These are phyloP conservation scores for Ophiostoma sp. DNA, from an alignment of 2,329 filamentous ascomycete genomes.

Conservation along the genomic window DNA sequence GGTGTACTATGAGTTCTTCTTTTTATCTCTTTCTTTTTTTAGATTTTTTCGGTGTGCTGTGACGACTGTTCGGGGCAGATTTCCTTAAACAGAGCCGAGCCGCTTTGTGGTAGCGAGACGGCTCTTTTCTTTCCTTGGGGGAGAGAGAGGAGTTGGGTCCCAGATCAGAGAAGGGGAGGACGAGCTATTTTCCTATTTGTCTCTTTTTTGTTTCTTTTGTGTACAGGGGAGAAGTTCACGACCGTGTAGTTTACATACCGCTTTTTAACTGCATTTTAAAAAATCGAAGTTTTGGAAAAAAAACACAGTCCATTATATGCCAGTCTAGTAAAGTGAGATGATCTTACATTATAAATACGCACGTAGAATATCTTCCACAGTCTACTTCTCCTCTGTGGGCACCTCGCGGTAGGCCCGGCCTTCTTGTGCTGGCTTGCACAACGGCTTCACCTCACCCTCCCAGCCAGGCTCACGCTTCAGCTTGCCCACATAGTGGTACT, in stretches of 20 bases:
- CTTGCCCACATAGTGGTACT: slow-evolving; percentile 78
- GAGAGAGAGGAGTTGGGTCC: background rate
- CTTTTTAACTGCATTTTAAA: slow-evolving; percentile 11
- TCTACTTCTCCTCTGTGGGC: slow-evolving; percentile 47
- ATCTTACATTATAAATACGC: background rate
- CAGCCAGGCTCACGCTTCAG: slow-evolving; percentile 64
- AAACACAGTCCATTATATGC: background rate
- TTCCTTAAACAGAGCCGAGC: slow-evolving; percentile 18
- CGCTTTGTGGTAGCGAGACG: slow-evolving; percentile 4
- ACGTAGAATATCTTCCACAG: too few relatives aligned
- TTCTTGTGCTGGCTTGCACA: slow-evolving; percentile 72
- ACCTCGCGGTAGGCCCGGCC: slow-evolving; percentile 56
- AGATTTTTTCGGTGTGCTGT: background rate
- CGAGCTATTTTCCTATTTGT: slow-evolving; percentile 11
- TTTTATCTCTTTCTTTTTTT: background rate
- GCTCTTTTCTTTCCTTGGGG: background rate
- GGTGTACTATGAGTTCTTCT: slow-evolving; percentile 10
- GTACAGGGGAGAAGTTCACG: slow-evolving; percentile 21
- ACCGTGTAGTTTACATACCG: slow-evolving; percentile 21
- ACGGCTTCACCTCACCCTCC: slow-evolving; percentile 59
- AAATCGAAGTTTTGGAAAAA: slow-evolving; percentile 11
- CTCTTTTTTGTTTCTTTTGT: background rate
- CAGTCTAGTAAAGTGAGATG: background rate
- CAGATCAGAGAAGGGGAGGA: slow-evolving; percentile 3
- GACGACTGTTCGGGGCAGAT: background rate